phyloP scores from a whole-genome alignment of 179 eudicot genomes.

The Beta macrorhiza region DNA sequence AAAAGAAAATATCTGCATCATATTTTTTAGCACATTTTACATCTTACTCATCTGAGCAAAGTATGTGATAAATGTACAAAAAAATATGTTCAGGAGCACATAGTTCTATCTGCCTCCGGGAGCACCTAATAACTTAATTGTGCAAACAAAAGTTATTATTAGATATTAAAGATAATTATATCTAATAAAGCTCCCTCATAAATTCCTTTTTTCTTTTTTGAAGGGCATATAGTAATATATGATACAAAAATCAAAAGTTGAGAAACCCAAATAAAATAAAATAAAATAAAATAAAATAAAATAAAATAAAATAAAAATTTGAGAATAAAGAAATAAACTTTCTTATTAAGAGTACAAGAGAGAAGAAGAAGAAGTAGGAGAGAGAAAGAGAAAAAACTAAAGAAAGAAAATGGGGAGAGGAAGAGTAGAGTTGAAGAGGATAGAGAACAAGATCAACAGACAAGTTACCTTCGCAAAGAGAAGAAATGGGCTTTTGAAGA shows the following conservation, averaged over 20 bases:
- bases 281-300: not conserved
- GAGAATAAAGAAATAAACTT: constrained; percentile 22
- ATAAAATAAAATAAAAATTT: not conserved
- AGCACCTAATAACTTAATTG: too few species aligned
- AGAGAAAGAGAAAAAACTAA: constrained; percentile 9
- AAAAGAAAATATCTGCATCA: too few species aligned
- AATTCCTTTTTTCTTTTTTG: not conserved
- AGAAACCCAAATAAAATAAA: not conserved
- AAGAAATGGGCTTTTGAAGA: constrained; percentile 83
- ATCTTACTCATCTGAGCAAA: too few species aligned
- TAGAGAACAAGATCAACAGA: constrained; percentile 91
- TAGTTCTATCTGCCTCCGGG: too few species aligned
- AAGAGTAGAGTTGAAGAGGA: constrained; percentile 85
- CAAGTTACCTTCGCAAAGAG: constrained; percentile 91
- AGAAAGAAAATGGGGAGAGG: constrained; percentile 70
- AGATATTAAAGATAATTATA: not conserved
- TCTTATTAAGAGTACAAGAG: constrained; percentile 5
- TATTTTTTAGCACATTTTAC: too few species aligned
- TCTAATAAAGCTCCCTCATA: not conserved
- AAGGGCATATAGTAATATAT: too few species aligned
- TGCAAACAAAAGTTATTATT: not conserved
- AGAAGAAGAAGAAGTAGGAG: constrained; percentile 6
- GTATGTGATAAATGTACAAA: too few species aligned
- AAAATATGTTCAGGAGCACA: too few species aligned
- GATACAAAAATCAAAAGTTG: too few species aligned